Evolutionary conservation across 306 rosid species (phyloP).

Genomic region (Sophora flavescens): DNA sequence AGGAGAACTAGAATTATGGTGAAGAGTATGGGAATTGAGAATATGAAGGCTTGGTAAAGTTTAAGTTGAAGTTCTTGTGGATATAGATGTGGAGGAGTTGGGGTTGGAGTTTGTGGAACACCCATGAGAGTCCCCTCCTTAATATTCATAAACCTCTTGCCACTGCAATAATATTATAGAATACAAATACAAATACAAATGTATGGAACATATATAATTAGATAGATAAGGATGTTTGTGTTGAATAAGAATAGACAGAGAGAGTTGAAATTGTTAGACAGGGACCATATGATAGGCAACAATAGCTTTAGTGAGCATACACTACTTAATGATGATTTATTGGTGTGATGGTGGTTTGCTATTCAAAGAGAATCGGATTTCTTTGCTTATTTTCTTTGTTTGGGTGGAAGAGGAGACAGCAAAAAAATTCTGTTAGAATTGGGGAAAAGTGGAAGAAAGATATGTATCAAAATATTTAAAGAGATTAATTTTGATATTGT

Average conservation of each 20-base stretch:
- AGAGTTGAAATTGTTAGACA: conserved; percentile 34
- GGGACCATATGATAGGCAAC: conserved; percentile 10
- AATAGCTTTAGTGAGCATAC: conserved; percentile 30
- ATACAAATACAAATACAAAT: conserved; percentile 20
- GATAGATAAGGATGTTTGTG: background rate
- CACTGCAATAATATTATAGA: background rate
- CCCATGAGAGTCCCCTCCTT: conserved; percentile 51
- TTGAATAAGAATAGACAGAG: conserved; percentile 10
- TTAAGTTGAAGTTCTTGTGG: conserved; percentile 83
- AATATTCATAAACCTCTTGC: conserved; percentile 16
- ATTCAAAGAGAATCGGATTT: conserved; percentile 27
- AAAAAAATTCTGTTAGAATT: conserved; percentile 12
- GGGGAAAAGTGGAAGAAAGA: conserved; percentile 7
- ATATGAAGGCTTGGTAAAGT: conserved; percentile 92
- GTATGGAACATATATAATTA: background rate
- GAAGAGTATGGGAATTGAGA: conserved; percentile 88
- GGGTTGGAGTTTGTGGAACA: conserved; percentile 58
- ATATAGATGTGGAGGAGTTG: conserved; percentile 67
- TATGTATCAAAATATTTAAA: background rate
- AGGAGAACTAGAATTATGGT: conserved; percentile 79
- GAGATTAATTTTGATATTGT: too few species aligned
- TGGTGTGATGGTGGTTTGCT: conserved; percentile 16
- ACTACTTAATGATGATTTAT: conserved; percentile 20
- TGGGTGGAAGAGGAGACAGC: conserved; percentile 21
- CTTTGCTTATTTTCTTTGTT: conserved; percentile 28